phyloP scores from a whole-genome alignment of 2,329 filamentous ascomycete genomes.

The Onygenales sp. region DNA sequence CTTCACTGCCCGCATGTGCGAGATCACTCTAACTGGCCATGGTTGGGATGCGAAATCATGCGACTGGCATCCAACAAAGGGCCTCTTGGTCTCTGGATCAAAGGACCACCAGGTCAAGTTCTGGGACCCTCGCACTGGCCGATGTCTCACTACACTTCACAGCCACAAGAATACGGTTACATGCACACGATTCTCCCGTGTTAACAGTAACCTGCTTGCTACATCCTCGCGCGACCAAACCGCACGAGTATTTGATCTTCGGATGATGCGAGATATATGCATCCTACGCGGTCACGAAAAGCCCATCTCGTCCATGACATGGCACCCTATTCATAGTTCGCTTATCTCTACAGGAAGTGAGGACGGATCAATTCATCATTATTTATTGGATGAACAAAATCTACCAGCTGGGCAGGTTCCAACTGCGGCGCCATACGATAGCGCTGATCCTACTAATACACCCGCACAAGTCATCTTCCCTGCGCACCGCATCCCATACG shows the following conservation, averaged over 20 bases:
- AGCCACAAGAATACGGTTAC: slow-evolving; percentile 97
- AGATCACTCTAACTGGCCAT: slow-evolving; percentile 80
- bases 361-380: slow-evolving; percentile 84
- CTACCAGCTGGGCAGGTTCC: slow-evolving; percentile 62
- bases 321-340: slow-evolving; percentile 87
- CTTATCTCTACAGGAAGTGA: slow-evolving; percentile 83
- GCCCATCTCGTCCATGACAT: slow-evolving; percentile 82
- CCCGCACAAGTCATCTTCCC: slow-evolving; percentile 87
- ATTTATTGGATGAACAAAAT: slow-evolving; percentile 92
- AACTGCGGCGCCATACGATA: slow-evolving; percentile 75
- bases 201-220: slow-evolving; percentile 74
- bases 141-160: slow-evolving; percentile 86
- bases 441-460: slow-evolving; percentile 65
- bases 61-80: slow-evolving; percentile 96
- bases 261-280: slow-evolving; percentile 97
- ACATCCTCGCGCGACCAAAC: slow-evolving; percentile 91
- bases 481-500: slow-evolving; percentile 74
- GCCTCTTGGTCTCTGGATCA: slow-evolving; percentile 85
- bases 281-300: slow-evolving; percentile 92
- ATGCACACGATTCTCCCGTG: slow-evolving; percentile 80
- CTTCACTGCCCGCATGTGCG: slow-evolving; percentile 76
- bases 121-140: slow-evolving; percentile 89
- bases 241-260: slow-evolving; percentile 83
- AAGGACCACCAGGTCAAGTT: slow-evolving; percentile 97
- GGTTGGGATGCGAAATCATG: slow-evolving; percentile 96